Percentiles rank a stretch among this genome's conserved stretches.
Evolutionary conservation across 2,329 filamentous ascomycete genomes (phyloP).

Genomic region (Curvularia lunata): DNA sequence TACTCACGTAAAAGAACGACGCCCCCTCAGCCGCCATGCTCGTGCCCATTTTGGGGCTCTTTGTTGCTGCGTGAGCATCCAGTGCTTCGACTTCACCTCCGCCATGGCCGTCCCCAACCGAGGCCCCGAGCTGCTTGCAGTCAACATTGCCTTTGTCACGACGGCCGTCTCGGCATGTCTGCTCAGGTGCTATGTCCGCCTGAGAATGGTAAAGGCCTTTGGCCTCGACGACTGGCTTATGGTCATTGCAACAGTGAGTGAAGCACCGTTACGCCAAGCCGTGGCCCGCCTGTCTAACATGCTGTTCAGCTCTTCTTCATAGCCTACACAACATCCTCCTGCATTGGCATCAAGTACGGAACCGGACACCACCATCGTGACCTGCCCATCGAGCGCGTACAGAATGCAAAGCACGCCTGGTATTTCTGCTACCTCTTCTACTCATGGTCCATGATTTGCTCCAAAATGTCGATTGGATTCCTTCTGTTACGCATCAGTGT

Average conservation of each 20-base stretch:
- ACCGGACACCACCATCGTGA: slow-evolving; percentile 40
- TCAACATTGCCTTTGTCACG: slow-evolving; percentile 38
- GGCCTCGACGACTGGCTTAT: slow-evolving; percentile 47
- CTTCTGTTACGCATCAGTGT: slow-evolving; percentile 43
- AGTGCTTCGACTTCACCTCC: slow-evolving; percentile 10
- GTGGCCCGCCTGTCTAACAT: slow-evolving; percentile 3
- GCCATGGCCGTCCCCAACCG: slow-evolving; percentile 42
- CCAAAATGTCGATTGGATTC: slow-evolving; percentile 45
- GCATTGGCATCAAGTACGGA: slow-evolving; percentile 38
- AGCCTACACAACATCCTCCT: slow-evolving; percentile 34
- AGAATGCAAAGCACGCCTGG: slow-evolving; percentile 40
- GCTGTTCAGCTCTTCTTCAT: slow-evolving; percentile 31
- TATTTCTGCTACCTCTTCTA: slow-evolving; percentile 47
- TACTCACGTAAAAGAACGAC: slow-evolving; percentile 24
- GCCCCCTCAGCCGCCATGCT: slow-evolving; percentile 11
- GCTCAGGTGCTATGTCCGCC: slow-evolving; percentile 40
- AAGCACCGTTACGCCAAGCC: not conserved
- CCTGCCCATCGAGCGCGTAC: slow-evolving; percentile 26
- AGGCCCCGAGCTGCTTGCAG: slow-evolving; percentile 41
- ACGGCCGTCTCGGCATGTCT: slow-evolving; percentile 34
- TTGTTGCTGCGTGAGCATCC: slow-evolving; percentile 10
- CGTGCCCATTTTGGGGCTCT: slow-evolving; percentile 13
- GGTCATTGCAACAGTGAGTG: slow-evolving; percentile 39
- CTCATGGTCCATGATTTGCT: slow-evolving; percentile 39
- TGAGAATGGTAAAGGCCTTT: slow-evolving; percentile 45